Evolutionary conservation across 179 eudicot species (phyloP).

Genomic region (Monotropa hypopitys): DNA sequence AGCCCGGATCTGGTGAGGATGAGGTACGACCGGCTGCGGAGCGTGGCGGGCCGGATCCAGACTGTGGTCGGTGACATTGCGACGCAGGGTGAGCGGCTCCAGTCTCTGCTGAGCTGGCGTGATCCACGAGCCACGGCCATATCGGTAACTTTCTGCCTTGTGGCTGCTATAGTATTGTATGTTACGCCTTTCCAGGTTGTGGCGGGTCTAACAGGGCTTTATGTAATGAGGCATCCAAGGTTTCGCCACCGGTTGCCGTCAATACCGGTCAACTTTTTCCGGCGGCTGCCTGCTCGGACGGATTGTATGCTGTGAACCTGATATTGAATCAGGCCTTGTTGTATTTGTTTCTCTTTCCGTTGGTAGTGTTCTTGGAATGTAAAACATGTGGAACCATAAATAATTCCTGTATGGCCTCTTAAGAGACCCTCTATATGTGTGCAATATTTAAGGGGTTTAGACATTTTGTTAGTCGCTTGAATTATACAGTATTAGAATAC

Average conservation of each 20-base stretch:
- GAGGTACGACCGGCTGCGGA: slow-evolving; percentile 87
- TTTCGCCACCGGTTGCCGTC: slow-evolving; percentile 72
- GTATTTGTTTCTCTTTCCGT: not conserved
- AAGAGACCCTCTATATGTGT: not conserved
- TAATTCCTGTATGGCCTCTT: not conserved
- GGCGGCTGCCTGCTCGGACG: slow-evolving; percentile 72
- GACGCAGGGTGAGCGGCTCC: slow-evolving; percentile 82
- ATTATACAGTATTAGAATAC: not conserved
- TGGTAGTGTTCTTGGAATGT: slow-evolving; percentile 4
- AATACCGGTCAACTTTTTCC: slow-evolving; percentile 78
- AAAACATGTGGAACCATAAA: not conserved
- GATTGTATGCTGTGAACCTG: slow-evolving; percentile 58
- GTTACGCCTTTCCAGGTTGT: slow-evolving; percentile 81
- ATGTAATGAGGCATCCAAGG: slow-evolving; percentile 84
- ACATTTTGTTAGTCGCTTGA: not conserved
- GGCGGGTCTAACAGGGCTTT: slow-evolving; percentile 58
- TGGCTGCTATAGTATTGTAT: slow-evolving; percentile 62
- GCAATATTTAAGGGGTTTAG: not conserved
- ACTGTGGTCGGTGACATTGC: slow-evolving; percentile 88
- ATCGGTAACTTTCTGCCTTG: slow-evolving; percentile 63
- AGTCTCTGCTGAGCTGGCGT: slow-evolving; percentile 86
- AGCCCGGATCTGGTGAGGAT: slow-evolving; percentile 68
- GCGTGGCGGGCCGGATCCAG: slow-evolving; percentile 84
- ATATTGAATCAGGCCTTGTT: not conserved
- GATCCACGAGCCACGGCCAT: slow-evolving; percentile 87